Evolutionary conservation across 225 moss, liverwort and hornwort genomes (phyloP).

Genomic region (Thuidium tamariscinum): DNA sequence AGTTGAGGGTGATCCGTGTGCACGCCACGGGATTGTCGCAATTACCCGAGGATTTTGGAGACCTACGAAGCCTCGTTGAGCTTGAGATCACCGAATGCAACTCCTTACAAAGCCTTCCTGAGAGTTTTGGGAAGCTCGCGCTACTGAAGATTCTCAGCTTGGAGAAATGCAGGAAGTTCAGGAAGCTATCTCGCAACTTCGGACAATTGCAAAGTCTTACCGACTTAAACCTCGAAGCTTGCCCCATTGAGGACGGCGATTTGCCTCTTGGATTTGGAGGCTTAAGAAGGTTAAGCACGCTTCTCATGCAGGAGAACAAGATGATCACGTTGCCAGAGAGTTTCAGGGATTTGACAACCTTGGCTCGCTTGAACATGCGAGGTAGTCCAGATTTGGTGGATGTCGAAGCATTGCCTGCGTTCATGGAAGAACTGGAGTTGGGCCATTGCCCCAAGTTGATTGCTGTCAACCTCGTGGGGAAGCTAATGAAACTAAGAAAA

Average conservation of each 20-base stretch:
- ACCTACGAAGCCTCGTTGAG: no score
- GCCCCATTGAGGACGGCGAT: background rate
- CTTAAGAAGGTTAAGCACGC: background rate
- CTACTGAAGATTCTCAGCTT: background rate
- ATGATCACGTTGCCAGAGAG: background rate
- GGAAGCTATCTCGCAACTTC: background rate
- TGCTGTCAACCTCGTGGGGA: background rate
- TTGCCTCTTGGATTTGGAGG: background rate
- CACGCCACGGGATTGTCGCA: no score
- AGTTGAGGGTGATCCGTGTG: background rate
- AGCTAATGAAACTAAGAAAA: background rate
- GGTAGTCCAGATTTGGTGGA: background rate
- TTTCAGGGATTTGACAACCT: background rate
- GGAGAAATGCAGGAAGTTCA: background rate
- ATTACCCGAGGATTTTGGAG: no score
- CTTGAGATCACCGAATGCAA: background rate
- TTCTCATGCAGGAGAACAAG: background rate
- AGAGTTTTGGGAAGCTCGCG: background rate
- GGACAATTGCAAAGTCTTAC: background rate
- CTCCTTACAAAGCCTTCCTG: background rate
- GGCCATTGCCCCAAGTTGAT: background rate
- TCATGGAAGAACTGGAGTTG: background rate
- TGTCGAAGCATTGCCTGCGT: background rate
- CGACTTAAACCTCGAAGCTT: background rate
- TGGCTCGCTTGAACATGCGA: background rate